Base-by-base conservation (phyloP, 768 basidiomycete genomes). In the Mycena capillaripes region DNA sequence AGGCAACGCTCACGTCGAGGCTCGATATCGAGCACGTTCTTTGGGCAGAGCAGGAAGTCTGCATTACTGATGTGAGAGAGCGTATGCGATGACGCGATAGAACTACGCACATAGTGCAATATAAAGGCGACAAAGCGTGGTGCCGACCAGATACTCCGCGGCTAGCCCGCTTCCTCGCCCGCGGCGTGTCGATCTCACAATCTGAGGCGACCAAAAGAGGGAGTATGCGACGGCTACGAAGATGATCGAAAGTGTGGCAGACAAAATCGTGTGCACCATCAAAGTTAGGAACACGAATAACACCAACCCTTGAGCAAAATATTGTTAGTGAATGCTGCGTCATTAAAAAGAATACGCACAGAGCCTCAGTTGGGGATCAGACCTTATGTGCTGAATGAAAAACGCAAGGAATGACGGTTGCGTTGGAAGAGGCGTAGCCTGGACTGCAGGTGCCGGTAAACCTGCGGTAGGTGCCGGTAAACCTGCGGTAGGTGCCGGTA, bases 11-110 rank as follows among this genome's bases (percentile, higher is more conserved):
- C 78, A 96, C 95, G 78, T 71, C 92, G 87, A 17, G 93, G 89
- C 72, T 93, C 88, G 19, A 95, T 86, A 70, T 97, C 95, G 67
- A 97, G 86, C 8, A 97, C 93, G 77, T 97, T 98, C 78, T 90
- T 90, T 0, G 95, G 94, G 78, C 94, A 97, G 1, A 87, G 87
- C 78, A 97, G 83, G 75, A 94, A 94, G 78, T 97, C 96, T 97
- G 73, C 3, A 12, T 56, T 60, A 64, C n/a, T 44, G 42, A 48
- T 62, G 70, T 59, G 36, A 73, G 72, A 38, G 40, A 69, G 7
- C 52, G 19, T 62, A 34, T 63, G 10, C 17, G n/a, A 38, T 25
- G 55, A 60, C 8, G 27, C 0, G 16, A 32, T 25, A 29, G 44
- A 52, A 44, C 19, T 12, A 83, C 95, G 85, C 78, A 97, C 96